Evolutionary conservation across 306 rosid genomes (phyloP), one percentile per base, ranked within the genome.

Genomic region (Oxytropis ochrocephala): DNA sequence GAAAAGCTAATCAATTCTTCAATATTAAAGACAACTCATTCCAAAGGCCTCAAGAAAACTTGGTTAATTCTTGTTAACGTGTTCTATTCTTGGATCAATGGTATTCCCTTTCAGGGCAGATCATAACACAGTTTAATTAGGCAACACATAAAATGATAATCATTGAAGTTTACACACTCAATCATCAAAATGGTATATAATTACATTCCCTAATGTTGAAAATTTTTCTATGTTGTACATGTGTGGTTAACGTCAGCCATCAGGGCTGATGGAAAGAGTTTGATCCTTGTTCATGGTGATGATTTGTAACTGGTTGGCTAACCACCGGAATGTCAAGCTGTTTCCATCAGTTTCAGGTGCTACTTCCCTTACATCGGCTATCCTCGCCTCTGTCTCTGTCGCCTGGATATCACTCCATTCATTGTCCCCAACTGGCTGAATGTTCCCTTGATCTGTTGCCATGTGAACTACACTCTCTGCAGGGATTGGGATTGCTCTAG

Each of bases 321-420:
- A 95, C 89, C 70, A 85, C 97, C 47, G 92, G 85, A 65, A 95
- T 95, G 78, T 95, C 77, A 91, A 84, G 84, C 99, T 95, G 83
- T 78, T 95, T 67, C 87, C 83, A 75, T 85, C 92, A 18, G 89
- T 75, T 80, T 91, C 87, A 0, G 90, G 77, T 8, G 85, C 83
- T 2, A 95, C 85, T 84, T 91, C 97, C 87, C 99, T 83, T 41
- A 95, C 99, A 35, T 89, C 99, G 7, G 97, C 91, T 65, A 91
- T 85, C 79, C 92, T 94, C 27, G 96, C 82, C 50, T 95, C 97
- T 14, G 95, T 91, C 50, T 95, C 97, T 14, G 95, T 91, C 7
- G 99, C 96, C 76, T 85, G 97, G 86, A 91, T 89, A 77, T 95
- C 97, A 5, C 89, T 95, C 99, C 99, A 95, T 75, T 87, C 96